Conservation (phyloP, 1,284 basidiomycete species). For the Xerocomus minutiporus region DNA sequence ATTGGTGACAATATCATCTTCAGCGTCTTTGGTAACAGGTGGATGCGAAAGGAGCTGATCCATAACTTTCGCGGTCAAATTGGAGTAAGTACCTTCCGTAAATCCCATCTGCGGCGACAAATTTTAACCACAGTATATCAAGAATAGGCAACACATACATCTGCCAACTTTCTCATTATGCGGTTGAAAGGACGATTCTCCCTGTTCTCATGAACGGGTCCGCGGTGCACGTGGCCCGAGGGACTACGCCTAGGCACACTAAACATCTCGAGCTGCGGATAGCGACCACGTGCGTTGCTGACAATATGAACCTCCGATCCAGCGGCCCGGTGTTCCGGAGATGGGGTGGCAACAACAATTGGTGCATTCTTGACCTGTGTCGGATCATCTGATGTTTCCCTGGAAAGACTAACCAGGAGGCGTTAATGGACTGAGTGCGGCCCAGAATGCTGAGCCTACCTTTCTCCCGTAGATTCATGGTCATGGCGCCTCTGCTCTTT, state of each 20-base stretch:
- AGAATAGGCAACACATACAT: conserved; percentile 30
- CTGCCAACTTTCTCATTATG: conserved; percentile 48
- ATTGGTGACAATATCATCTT: conserved; percentile 61
- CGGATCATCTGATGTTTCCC: conserved; percentile 24
- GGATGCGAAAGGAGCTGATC: conserved; percentile 45
- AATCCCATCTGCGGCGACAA: conserved; percentile 64
- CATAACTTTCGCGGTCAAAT: conserved; percentile 48
- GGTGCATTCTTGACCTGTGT: conserved; percentile 4
- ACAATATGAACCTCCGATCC: conserved; percentile 40
- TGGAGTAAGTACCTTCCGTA: conserved; percentile 50
- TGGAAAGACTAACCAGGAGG: conserved; percentile 19
- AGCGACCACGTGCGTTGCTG: conserved; percentile 55
- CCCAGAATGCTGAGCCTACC: conserved; percentile 23
- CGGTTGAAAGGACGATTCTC: conserved; percentile 39
- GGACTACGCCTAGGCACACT: conserved; percentile 45
- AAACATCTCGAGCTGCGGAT: conserved; percentile 57
- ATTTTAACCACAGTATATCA: conserved; percentile 9
- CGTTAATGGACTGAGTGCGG: conserved; percentile 7
- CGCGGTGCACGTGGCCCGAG: conserved; percentile 22
- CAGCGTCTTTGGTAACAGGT: conserved; percentile 44
- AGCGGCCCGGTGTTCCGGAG: conserved; percentile 5
- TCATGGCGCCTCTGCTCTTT: conserved; percentile 31
- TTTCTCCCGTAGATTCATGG: conserved; percentile 29
- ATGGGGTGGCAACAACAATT: conserved; percentile 4
- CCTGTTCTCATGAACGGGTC: conserved; percentile 29